phyloP scores from a whole-genome alignment of 257 asterid genomes.

The Nicotiana undulata region DNA sequence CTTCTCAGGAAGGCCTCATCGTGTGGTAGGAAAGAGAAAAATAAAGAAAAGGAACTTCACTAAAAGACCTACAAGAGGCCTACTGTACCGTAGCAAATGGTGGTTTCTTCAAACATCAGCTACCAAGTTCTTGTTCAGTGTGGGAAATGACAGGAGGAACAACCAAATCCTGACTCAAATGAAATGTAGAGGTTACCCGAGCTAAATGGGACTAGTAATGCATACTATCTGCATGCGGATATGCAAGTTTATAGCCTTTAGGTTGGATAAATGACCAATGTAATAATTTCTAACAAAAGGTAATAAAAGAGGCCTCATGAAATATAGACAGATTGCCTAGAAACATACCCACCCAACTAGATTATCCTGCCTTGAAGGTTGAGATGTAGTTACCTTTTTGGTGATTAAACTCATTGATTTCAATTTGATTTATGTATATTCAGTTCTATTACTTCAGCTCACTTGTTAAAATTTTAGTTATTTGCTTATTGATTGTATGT shows the following conservation, averaged over 20 bases:
- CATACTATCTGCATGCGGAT: neutral
- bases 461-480: no score
- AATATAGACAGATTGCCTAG: neutral
- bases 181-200: neutral
- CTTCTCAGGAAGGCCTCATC: neutral
- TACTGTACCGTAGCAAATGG: neutral
- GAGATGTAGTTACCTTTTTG: no score
- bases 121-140: neutral
- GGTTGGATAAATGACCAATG: neutral
- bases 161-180: neutral
- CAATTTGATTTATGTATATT: no score
- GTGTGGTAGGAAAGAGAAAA: neutral
- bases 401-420: no score
- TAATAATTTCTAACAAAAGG: neutral
- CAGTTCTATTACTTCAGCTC: no score
- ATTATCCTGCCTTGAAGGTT: no score
- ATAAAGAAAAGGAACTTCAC: neutral
- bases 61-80: neutral
- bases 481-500: no score
- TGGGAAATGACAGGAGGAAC: neutral
- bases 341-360: conserved; percentile 86
- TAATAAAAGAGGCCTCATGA: neutral
- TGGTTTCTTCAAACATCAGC: neutral
- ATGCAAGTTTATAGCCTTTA: neutral
- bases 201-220: neutral